Base-by-base conservation (phyloP, 2,329 filamentous ascomycete genomes). In the Cordyceps pruinosa region DNA sequence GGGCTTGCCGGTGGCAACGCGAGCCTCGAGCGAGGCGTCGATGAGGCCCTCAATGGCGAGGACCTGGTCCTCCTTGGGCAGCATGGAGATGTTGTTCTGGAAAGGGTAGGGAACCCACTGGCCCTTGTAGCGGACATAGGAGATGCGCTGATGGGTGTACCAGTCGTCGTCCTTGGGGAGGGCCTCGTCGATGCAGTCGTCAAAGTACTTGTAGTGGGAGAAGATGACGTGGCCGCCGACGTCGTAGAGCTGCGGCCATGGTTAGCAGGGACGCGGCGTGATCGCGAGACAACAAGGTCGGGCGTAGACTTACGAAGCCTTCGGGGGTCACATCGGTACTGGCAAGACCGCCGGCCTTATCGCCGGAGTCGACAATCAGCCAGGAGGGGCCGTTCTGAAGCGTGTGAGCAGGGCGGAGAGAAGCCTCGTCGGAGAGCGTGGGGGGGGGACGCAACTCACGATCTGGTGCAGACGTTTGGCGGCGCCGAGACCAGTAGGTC, bases 131-230 rank as follows among this genome's bases (percentile, higher is more conserved):
- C 94, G 92, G 66, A 99, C 93, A 74, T 99, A 99, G 62, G 94
- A 99, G 77, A 99, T 94, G 72, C 94, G 92, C 82, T 99, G 88
- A 80, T 99, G 94, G 64, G 86, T 90, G 78, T 88, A 97, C 94
- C 94, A 99, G 79, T 99, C 94, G 59, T 90, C 87, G 59, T 91
- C 85, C 70, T 90, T 90, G 68, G 94, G 94, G 42, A 99, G 86
- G 54, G 94, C 94, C 82, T 99, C 94, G 73, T 97, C 84, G 72
- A 99, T 87, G 80, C 90, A 95, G 81, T 99, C 94, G 78, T 99
- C 94, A 74, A 99, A 99, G 85, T 99, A 99, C 80, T 97, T 97
- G 88, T 99, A 99, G 84, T 97, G 92, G 67, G 92, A 97, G 84
- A 97, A 97, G 78, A 97, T 97, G 77, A 97, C 92, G 77, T 97